A percentile compares a stretch with the other conserved stretches of the same genome.
Evolutionary conservation across 2,329 filamentous ascomycete genomes (phyloP).

Genomic region (Thermoascus crustaceus): DNA sequence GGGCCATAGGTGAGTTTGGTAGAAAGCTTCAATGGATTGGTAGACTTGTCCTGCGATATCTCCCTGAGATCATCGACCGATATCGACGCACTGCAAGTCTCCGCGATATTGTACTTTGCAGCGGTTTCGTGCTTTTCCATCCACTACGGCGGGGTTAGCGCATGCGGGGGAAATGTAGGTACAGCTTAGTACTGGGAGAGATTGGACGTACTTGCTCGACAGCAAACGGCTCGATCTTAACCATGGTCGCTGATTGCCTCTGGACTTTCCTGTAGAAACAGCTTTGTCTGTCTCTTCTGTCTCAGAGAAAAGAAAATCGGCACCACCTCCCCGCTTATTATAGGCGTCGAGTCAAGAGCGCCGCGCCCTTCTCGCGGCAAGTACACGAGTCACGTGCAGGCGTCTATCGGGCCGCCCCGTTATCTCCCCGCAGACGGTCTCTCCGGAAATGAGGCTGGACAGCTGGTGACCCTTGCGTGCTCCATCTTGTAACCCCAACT

Average conservation of each 20-base stretch:
- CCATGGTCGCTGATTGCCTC: slow-evolving; percentile 21
- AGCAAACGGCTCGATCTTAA: slow-evolving; percentile 34
- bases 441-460: too few species aligned
- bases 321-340: too few species aligned
- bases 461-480: too few species aligned
- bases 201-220: slow-evolving; percentile 57
- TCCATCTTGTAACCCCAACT: too few species aligned
- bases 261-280: neutral
- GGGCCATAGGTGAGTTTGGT: slow-evolving; percentile 63
- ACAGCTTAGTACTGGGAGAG: neutral
- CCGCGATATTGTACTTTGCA: slow-evolving; percentile 49
- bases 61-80: slow-evolving; percentile 46
- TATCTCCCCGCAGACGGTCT: too few species aligned
- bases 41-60: slow-evolving; percentile 46
- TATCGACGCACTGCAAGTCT: slow-evolving; percentile 50
- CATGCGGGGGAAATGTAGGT: neutral
- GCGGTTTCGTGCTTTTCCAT: slow-evolving; percentile 48
- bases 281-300: too few species aligned
- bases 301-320: too few species aligned
- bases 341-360: too few species aligned
- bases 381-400: too few species aligned
- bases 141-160: slow-evolving; percentile 34
- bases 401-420: too few species aligned
- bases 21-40: slow-evolving; percentile 40
- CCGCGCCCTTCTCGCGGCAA: too few species aligned